Base-by-base conservation (phyloP, 176 grass and related monocot genomes). In the Lolium multiflorum region DNA sequence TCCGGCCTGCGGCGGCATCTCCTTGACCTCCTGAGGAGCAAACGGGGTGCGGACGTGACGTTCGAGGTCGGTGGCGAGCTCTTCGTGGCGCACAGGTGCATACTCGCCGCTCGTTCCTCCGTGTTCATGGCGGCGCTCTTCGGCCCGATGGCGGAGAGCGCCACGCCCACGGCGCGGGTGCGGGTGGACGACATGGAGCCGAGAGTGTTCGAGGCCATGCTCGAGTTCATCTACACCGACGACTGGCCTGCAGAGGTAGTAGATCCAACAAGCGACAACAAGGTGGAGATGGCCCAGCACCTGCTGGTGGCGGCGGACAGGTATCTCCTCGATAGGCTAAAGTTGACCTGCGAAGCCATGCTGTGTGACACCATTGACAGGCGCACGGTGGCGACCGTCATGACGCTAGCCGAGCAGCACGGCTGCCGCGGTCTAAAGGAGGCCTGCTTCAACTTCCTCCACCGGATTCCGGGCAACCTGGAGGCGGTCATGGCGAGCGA, bases 401-500 rank as follows among this genome's bases (percentile, higher is more conserved):
- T 73, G 43, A 24, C 70, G 11, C 43, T 73, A 25, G 70, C 43
- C n/a, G 41, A 24, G 43, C 70, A 48, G 5, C 70, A 73, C 4
- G 43, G 70, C 5, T 48, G 70, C 11, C 9, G 10, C n/a, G 41
- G 11, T 11, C 70, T 73, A 39, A 72, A 72, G 41, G 20, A 72
- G 41, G 69, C 43, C 20, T 73, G 43, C 70, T 7, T 73, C n/a
- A 14, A 48, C 70, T 73, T 73, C 43, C 20, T 73, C n/a, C 0
- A n/a, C n/a, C 12, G 11, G n/a, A 21, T 20, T 43, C 67, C 18
- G 8, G n/a, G 70, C 41, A 24, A 73, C 2, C 70, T 73, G 21
- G n/a, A 73, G 70, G 70, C 70, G 9, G 20, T 24, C 39, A 73
- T 73, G 70, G 70, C n/a, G 11, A 73, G 70, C 20, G 41, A 47